Percentiles rank a stretch among this genome's conserved stretches.
phyloP scores from a whole-genome alignment of 306 rosid species.

The Lithocarpus polystachyus region DNA sequence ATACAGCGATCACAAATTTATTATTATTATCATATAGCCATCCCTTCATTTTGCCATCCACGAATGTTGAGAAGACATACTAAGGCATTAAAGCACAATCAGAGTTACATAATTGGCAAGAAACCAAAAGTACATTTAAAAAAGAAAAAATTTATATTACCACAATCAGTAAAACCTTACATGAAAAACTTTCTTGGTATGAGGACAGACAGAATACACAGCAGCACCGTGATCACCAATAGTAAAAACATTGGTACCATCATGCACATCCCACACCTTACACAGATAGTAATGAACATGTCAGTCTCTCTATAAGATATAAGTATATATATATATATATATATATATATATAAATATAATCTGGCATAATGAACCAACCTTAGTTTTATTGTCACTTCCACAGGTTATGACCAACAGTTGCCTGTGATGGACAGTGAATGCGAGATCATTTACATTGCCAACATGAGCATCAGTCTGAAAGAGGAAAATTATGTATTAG shows the following conservation, averaged over 20 bases:
- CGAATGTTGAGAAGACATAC: conserved; percentile 31
- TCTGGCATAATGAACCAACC: conserved; percentile 9
- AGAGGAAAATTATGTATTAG: conserved; percentile 8
- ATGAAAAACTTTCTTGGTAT: conserved; percentile 7
- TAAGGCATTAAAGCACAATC: conserved; percentile 6
- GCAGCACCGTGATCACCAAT: conserved; percentile 40
- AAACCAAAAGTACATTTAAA: conserved; percentile 5
- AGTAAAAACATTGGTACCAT: conserved; percentile 6
- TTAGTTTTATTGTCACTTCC: conserved; percentile 27
- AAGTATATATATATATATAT: not conserved
- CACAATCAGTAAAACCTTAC: conserved; percentile 22
- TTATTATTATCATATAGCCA: conserved; percentile 23
- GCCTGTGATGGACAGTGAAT: not conserved
- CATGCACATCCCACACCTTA: conserved; percentile 40
- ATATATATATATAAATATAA: no score
- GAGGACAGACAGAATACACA: conserved; percentile 42
- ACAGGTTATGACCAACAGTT: conserved; percentile 24
- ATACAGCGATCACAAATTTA: not conserved
- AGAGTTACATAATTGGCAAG: conserved; percentile 1
- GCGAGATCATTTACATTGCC: conserved; percentile 34
- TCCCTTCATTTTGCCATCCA: conserved; percentile 38
- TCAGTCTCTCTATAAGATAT: conserved; percentile 9
- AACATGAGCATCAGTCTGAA: conserved; percentile 30
- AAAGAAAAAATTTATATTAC: not conserved
- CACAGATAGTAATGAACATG: conserved; percentile 6